Percentiles rank a stretch among this genome's conserved stretches.
These are phyloP conservation scores for Thuja plicata DNA, from an alignment of 83 land plant genomes.

Conservation along the genomic window DNA sequence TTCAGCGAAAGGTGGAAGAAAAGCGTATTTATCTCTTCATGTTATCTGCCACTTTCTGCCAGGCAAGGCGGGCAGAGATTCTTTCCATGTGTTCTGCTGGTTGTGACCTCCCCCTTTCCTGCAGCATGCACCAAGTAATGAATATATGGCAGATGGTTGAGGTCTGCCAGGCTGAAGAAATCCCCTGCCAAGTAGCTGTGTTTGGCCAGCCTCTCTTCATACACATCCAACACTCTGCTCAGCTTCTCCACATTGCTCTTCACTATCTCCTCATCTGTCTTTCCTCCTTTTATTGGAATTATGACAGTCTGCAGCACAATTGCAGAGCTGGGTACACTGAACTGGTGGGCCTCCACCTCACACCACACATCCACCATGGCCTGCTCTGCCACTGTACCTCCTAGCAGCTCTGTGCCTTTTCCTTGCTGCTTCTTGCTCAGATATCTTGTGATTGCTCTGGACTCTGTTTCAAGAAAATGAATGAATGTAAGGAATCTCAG, in stretches of 20 bases:
- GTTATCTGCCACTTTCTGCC: slow-evolving; percentile 23
- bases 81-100: slow-evolving; percentile 26
- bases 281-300: slow-evolving; percentile 17
- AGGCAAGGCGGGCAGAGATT: slow-evolving; percentile 39
- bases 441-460: slow-evolving; percentile 52
- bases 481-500: too few relatives aligned
- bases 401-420: slow-evolving; percentile 30
- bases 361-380: slow-evolving; percentile 34
- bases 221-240: slow-evolving; percentile 48
- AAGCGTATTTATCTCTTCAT: neutral
- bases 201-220: slow-evolving; percentile 30
- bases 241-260: slow-evolving; percentile 25
- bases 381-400: slow-evolving; percentile 13
- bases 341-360: slow-evolving; percentile 41
- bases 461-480: too few relatives aligned
- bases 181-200: slow-evolving; percentile 41
- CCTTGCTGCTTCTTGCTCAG: slow-evolving; percentile 26
- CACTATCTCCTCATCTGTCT: neutral
- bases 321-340: slow-evolving; percentile 16
- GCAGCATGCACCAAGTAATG: slow-evolving; percentile 25
- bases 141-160: neutral
- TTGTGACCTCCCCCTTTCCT: slow-evolving; percentile 11
- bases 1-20: too few relatives aligned
- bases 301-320: slow-evolving; percentile 18
- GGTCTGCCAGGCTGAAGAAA: slow-evolving; percentile 32